Evolutionary conservation across 78 protist species (phyloP).

Genomic region (Monosiga brevicollis): DNA sequence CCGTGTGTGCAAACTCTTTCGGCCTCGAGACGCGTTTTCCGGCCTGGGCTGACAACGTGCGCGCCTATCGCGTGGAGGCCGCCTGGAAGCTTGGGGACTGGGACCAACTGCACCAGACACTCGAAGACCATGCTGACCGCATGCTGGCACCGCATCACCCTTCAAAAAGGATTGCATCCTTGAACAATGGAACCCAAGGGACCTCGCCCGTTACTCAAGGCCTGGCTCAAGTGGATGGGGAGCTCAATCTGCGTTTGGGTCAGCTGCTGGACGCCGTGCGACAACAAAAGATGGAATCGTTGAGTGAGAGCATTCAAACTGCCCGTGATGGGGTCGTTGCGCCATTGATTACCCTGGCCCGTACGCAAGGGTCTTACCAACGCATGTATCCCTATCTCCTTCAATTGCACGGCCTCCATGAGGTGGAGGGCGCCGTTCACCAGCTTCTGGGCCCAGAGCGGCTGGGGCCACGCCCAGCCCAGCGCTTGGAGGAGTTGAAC

Average conservation of each 20-base stretch:
- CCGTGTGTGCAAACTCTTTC: neutral
- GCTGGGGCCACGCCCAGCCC: neutral
- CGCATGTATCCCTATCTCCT: slow-evolving; percentile 50
- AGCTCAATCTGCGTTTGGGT: too few relatives aligned
- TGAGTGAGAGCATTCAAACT: too few relatives aligned
- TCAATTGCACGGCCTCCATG: slow-evolving; percentile 56
- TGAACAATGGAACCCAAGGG: too few relatives aligned
- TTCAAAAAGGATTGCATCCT: too few relatives aligned
- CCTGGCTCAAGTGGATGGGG: too few relatives aligned
- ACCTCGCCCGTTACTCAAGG: too few relatives aligned
- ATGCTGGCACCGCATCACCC: too few relatives aligned
- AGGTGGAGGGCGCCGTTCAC: slow-evolving; percentile 46
- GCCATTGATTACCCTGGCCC: slow-evolving; percentile 33
- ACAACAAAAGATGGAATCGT: too few relatives aligned
- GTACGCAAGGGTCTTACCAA: slow-evolving; percentile 24
- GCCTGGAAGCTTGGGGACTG: slow-evolving; percentile 52
- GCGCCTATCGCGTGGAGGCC: slow-evolving; percentile 1
- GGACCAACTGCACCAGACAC: slow-evolving; percentile 21
- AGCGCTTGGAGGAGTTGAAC: neutral
- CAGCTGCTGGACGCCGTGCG: too few relatives aligned
- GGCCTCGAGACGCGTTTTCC: neutral
- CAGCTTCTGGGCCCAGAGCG: neutral
- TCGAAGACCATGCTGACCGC: too few relatives aligned
- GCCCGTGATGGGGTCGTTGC: neutral
- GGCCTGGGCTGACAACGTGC: neutral